phyloP scores from a whole-genome alignment of 495 filamentous ascomycete species.

The Aspergillus affinis region DNA sequence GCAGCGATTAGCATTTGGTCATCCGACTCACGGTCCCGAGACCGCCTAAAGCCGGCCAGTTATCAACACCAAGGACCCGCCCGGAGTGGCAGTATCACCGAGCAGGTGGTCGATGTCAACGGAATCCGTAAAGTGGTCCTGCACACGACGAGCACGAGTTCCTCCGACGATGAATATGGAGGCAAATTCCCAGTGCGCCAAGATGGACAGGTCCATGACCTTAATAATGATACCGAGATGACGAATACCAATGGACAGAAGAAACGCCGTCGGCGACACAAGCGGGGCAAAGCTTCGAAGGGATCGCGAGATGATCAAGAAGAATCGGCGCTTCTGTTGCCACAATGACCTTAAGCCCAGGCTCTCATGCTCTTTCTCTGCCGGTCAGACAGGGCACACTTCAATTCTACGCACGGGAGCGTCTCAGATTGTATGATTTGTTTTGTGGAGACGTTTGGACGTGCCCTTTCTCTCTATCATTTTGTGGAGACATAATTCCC shows the following conservation, averaged over 20 bases:
- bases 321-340: conserved; percentile 26
- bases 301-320: conserved; percentile 9
- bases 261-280: conserved; percentile 34
- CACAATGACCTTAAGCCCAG: conserved; percentile 5
- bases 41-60: conserved; percentile 8
- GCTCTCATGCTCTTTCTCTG: conserved; percentile 18
- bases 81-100: conserved; percentile 84
- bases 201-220: conserved; percentile 14
- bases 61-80: conserved; percentile 55
- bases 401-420: not conserved
- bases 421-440: not conserved
- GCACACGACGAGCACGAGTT: conserved; percentile 62
- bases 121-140: conserved; percentile 85
- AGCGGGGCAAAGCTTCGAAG: conserved; percentile 24
- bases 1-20: conserved; percentile 40
- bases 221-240: conserved; percentile 16
- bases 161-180: conserved; percentile 35
- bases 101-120: conserved; percentile 78
- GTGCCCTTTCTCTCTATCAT: not conserved
- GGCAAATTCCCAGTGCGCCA: conserved; percentile 20
- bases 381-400: conserved; percentile 17
- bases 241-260: conserved; percentile 17
- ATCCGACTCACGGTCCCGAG: conserved; percentile 29
- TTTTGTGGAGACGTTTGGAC: not conserved
- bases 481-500: not conserved